Percentiles rank a stretch among this genome's conserved stretches.
Conservation (phyloP, 805 yeast genomes). For the Metschnikowia rubicola region DNA sequence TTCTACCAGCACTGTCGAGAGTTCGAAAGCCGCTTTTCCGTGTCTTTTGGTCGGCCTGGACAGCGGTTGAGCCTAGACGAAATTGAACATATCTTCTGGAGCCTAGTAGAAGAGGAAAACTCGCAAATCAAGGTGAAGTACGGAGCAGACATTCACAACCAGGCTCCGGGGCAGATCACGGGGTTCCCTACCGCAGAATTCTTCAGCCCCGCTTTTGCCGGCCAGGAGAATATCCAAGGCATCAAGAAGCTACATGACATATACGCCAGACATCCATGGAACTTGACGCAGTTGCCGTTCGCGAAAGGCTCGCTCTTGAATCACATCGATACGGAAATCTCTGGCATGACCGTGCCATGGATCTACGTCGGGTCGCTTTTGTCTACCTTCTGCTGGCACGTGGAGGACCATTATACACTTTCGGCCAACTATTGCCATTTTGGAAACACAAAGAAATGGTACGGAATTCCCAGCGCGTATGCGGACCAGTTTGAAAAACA, state of each 20-base stretch:
- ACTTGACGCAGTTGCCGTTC: slow-evolving; percentile 68
- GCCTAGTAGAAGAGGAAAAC: slow-evolving; percentile 36
- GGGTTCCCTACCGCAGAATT: slow-evolving; percentile 58
- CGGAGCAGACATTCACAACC: slow-evolving; percentile 82
- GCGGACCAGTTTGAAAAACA: slow-evolving; percentile 63
- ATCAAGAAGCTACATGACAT: slow-evolving; percentile 12
- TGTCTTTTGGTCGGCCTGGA: slow-evolving; percentile 23
- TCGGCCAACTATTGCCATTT: slow-evolving; percentile 90
- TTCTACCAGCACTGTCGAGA: slow-evolving; percentile 56
- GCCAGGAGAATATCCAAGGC: slow-evolving; percentile 7
- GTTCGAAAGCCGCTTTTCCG: slow-evolving; percentile 43
- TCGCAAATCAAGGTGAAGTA: slow-evolving; percentile 61
- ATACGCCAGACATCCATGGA: slow-evolving; percentile 67
- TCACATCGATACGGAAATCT: slow-evolving; percentile 60
- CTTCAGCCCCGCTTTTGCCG: slow-evolving; percentile 21
- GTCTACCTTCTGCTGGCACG: slow-evolving; percentile 95
- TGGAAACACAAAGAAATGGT: slow-evolving; percentile 92
- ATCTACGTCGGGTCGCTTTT: slow-evolving; percentile 84
- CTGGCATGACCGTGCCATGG: slow-evolving; percentile 98
- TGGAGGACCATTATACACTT: slow-evolving; percentile 89
- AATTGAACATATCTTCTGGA: slow-evolving; percentile 71
- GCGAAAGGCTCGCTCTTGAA: slow-evolving; percentile 67
- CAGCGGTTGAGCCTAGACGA: slow-evolving; percentile 37
- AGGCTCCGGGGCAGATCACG: slow-evolving; percentile 59
- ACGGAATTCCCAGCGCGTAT: slow-evolving; percentile 72